Conservation (phyloP, 108 stramenopile species). For the Stephanodiscus triporus region DNA sequence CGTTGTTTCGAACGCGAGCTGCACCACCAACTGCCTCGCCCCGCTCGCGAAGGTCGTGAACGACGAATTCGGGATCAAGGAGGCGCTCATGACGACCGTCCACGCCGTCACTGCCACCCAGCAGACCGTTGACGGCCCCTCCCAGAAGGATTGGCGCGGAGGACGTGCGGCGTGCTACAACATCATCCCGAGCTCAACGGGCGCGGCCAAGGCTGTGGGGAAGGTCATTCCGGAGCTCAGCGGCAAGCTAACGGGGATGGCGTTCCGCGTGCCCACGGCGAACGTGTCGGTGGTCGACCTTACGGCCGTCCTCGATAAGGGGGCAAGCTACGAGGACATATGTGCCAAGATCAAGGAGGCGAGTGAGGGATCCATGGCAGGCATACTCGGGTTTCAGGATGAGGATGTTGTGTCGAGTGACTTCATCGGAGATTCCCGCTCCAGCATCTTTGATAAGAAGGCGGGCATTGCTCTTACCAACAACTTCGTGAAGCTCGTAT, state of each 20-base stretch:
- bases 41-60: constrained; percentile 98
- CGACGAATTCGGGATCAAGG: constrained; percentile 96
- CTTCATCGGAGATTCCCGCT: constrained; percentile 92
- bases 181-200: constrained; percentile 97
- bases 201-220: constrained; percentile 96
- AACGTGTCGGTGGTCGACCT: constrained; percentile 99
- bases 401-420: constrained; percentile 96
- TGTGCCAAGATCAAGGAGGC: constrained; percentile 96
- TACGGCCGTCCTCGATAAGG: constrained; percentile 92
- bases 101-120: constrained; percentile 98
- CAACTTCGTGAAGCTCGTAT: constrained; percentile 99
- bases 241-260: constrained; percentile 99
- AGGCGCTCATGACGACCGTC: constrained; percentile 98
- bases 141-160: constrained; percentile 99
- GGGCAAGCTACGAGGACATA: constrained; percentile 94
- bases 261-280: constrained; percentile 99
- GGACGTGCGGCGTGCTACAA: constrained; percentile 98
- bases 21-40: constrained; percentile 99
- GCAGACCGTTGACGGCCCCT: constrained; percentile 97
- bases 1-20: constrained; percentile 98
- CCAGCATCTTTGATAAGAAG: constrained; percentile 97
- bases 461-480: constrained; percentile 97
- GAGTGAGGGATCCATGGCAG: constrained; percentile 92
- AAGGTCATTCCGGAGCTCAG: constrained; percentile 97
- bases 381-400: constrained; percentile 95